Base-by-base conservation (phyloP, 441 rosid species). In the California macrophylla region DNA sequence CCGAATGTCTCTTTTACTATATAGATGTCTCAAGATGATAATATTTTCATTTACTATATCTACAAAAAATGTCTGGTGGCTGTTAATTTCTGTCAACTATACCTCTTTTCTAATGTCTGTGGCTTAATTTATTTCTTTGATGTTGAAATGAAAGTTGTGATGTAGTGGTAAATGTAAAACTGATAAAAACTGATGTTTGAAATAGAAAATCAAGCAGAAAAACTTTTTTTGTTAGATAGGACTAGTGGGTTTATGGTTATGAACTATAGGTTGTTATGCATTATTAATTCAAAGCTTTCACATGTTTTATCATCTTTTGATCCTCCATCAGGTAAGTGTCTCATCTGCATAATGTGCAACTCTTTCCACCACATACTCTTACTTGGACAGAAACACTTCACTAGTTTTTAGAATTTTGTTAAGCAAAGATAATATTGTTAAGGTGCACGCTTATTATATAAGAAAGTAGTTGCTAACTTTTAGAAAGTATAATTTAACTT, bases 301-400 rank as follows among this genome's bases (percentile, higher is more conserved):
- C 12, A 56, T 50, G 28, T 56, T 56, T 56, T 56, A n/a, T 56
- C 62, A 56, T 56, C 62, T 21, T 45, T 45, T 45, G 52, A 3
- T 45, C 18, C 15, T 20, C 28, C 10, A 56, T 20, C 28, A 20
- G 16, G 28, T 56, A 56, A 56, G 20, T 20, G 28, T 56, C 28
- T 56, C 62, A 56, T 56, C 62, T 56, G 28, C 62, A 56, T 21
- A 56, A 56, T 21, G 62, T 56, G 62, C 62, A 20, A 56, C 13
- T 56, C 62, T 56, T 56, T 23, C 26, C 62, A 56, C 62, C 62
- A 56, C 62, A 56, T 21, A 23, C 28, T 20, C 3, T 20, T 56
- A 56, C 62, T 21, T 56, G 62, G 62, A 56, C 62, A 56, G 16
- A 56, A 56, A 56, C 16, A 56, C 62, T 20, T 56, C 21, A 56